Base-by-base conservation (phyloP, 352 stramenopile genomes). In the Blastocystis sp. region DNA sequence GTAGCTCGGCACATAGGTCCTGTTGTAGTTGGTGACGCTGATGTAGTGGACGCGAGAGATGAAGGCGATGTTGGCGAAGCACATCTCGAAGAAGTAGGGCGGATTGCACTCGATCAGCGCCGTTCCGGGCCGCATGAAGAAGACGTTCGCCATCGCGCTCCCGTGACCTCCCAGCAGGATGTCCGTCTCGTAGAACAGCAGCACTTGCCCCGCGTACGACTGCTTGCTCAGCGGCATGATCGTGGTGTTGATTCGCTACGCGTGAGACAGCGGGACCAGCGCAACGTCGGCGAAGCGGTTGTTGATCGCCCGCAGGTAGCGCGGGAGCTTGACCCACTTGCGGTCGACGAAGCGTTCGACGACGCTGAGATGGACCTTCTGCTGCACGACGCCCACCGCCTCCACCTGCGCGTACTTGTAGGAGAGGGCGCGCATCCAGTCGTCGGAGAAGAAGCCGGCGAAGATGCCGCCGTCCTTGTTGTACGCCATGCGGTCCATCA, bases 21-120 rank as follows among this genome's bases (percentile, higher is more conserved):
- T 10, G 41, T 67, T 69, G 61, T 55, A 85, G 39, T 85, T 69
- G 39, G 69, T 63, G 0, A 85, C 74, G 13, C 50, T 55, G 31
- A 85, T 85, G 41, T 85, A 69, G 33, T 85, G 74, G 45, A 85
- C 31, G 19, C 51, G 51, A 10, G 55, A 85, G 33, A 85, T 59
- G 26, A 70, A 45, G 2, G 55, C 74, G 41, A 69, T 85, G 33
- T 85, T 69, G 3, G 74, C 55, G 35, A 69, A 85, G n/a, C 55
- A 59, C 74, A 85, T 70, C 45, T 85, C 74, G 39, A 59, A 85
- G 31, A 85, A 85, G 51, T 70, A 85, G 51, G 74, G 74, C 16
- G 74, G 74, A n/a, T 69, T 69, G 26, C 51, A 66, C 39, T 85
- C 74, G 26, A 85, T 85, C 41, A 85, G 33, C 24, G 51, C 74